A percentile compares a stretch with the other conserved stretches of the same genome.
phyloP scores from a whole-genome alignment of 768 basidiomycete species.

The Auriscalpium orientale region DNA sequence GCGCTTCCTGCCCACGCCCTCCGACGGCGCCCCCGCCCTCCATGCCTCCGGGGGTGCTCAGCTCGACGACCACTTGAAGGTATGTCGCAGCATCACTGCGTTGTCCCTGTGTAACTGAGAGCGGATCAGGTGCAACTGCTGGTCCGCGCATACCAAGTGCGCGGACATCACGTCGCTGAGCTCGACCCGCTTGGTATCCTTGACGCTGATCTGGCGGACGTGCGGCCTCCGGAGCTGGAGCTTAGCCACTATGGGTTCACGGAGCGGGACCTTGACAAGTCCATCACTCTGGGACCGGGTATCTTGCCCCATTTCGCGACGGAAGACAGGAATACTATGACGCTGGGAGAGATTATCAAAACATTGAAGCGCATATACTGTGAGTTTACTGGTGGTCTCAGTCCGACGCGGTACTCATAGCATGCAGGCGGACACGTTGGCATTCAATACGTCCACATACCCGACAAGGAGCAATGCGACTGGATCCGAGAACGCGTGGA shows the following conservation, averaged over 20 bases:
- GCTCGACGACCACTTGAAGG: conserved; percentile 92
- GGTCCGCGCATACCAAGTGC: conserved; percentile 97
- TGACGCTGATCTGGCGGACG: conserved; percentile 75
- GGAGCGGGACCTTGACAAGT: conserved; percentile 89
- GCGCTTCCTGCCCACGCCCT: conserved; percentile 55
- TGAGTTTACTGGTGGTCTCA: conserved; percentile 30
- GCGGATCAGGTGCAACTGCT: conserved; percentile 81
- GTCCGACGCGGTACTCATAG: too few species aligned
- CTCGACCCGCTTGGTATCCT: conserved; percentile 94
- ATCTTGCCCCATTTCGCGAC: conserved; percentile 94
- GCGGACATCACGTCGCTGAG: conserved; percentile 93
- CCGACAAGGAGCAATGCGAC: conserved; percentile 97
- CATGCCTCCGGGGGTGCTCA: conserved; percentile 64
- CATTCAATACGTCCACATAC: conserved; percentile 91
- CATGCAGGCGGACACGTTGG: conserved; percentile 74
- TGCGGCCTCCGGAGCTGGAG: conserved; percentile 82
- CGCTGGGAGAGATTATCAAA: conserved; percentile 85
- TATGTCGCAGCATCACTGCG: conserved; percentile 24
- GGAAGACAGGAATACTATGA: conserved; percentile 81
- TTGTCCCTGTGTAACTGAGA: conserved; percentile 1
- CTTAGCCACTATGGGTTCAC: conserved; percentile 93
- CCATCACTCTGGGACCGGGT: conserved; percentile 90
- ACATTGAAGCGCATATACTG: conserved; percentile 91
- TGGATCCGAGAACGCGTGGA: conserved; percentile 98
- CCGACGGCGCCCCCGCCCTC: conserved; percentile 75